Conservation (phyloP, 2,329 filamentous ascomycete genomes). For the Aspergillus hortae region DNA sequence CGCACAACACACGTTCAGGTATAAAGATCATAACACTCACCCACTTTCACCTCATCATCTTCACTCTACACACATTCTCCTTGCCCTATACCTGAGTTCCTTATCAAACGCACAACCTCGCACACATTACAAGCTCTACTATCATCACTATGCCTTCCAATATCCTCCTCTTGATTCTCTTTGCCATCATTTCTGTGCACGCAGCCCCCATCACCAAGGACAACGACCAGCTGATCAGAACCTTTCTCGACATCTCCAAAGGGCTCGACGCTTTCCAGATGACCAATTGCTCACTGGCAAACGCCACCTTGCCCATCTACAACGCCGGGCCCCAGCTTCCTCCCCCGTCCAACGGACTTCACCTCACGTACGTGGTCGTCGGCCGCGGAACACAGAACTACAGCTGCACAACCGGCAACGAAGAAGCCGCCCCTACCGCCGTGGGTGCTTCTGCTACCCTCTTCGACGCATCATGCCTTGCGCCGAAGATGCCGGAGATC, state of each 20-base stretch:
- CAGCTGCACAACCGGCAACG: slow-evolving; percentile 35
- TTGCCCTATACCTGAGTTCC: background rate
- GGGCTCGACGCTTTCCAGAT: slow-evolving; percentile 1
- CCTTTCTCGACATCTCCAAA: background rate
- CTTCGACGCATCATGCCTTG: slow-evolving; percentile 42
- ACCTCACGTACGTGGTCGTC: slow-evolving; percentile 43
- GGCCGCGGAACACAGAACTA: slow-evolving; percentile 53
- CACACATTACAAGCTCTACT: too few relatives aligned
- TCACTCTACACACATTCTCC: background rate
- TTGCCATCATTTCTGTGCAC: background rate
- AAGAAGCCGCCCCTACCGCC: slow-evolving; percentile 29
- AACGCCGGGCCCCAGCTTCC: slow-evolving; percentile 25
- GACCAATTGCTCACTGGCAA: slow-evolving; percentile 19
- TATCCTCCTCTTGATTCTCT: background rate
- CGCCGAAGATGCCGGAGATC: slow-evolving; percentile 20
- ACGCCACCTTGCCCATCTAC: slow-evolving; percentile 14
- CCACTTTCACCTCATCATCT: background rate
- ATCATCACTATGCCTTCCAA: background rate
- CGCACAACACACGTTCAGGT: background rate
- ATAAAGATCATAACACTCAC: background rate
- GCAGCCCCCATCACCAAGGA: background rate
- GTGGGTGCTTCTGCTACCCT: slow-evolving; percentile 46
- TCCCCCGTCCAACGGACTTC: slow-evolving; percentile 22
- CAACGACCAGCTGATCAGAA: background rate
- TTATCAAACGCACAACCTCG: background rate